Evolutionary conservation across 2,329 filamentous ascomycete species (phyloP).

Genomic region (Trichophyton schoenleinii): DNA sequence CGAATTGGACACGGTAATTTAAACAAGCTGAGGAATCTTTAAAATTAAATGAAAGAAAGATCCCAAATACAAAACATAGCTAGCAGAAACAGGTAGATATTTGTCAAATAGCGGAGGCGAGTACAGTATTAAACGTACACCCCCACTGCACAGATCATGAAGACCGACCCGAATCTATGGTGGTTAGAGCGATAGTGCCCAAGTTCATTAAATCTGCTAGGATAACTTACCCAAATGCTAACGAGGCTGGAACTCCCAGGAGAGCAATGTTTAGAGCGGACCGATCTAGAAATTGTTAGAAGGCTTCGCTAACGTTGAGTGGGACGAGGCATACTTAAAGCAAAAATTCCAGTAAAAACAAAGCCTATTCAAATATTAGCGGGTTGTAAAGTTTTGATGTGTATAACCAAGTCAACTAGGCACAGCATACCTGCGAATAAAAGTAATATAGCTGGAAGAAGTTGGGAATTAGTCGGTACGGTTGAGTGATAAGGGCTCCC

Average conservation of each 20-base stretch:
- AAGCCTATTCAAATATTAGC: conserved; percentile 37
- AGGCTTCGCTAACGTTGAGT: neutral
- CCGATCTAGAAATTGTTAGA: conserved; percentile 49
- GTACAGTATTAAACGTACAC: conserved; percentile 66
- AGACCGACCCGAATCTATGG: conserved; percentile 76
- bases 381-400: neutral
- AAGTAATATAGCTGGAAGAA: conserved; percentile 65
- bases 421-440: conserved; percentile 48
- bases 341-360: conserved; percentile 64
- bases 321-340: conserved; percentile 54
- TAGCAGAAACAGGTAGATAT: neutral
- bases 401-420: neutral
- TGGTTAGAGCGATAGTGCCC: conserved; percentile 11
- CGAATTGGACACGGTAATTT: neutral
- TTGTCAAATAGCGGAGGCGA: neutral
- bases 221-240: conserved; percentile 69
- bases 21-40: neutral
- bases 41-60: neutral
- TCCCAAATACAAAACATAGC: neutral
- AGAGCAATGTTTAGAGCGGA: conserved; percentile 63
- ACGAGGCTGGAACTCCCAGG: conserved; percentile 72
- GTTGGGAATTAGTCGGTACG: conserved; percentile 71
- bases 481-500: conserved; percentile 71
- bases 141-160: conserved; percentile 97
- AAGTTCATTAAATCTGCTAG: neutral